Percentiles rank a stretch among this genome's conserved stretches.
Evolutionary conservation across 345 rosid species (phyloP).

Genomic region (Brassica incana): DNA sequence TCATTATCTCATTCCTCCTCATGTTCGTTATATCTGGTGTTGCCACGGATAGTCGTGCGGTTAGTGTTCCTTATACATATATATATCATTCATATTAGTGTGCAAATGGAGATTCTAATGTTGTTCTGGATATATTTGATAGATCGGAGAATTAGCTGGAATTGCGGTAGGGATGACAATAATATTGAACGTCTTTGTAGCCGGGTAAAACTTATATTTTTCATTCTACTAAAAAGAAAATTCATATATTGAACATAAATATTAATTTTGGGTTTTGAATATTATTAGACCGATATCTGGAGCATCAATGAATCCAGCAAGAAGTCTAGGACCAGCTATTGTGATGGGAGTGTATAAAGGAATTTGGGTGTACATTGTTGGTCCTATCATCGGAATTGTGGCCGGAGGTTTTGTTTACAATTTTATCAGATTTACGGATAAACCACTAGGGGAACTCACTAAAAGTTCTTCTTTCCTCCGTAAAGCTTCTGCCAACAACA

Average conservation of each 20-base stretch:
- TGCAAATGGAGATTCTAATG: not conserved
- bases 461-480: constrained; percentile 39
- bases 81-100: not conserved
- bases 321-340: constrained; percentile 76
- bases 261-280: not conserved
- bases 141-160: constrained; percentile 54
- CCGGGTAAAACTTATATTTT: constrained; percentile 39
- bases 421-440: constrained; percentile 50
- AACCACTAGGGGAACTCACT: constrained; percentile 52
- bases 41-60: constrained; percentile 37
- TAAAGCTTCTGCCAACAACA: not conserved
- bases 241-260: too few relatives aligned
- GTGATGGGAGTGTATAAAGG: constrained; percentile 50
- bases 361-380: constrained; percentile 63
- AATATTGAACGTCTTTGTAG: constrained; percentile 54
- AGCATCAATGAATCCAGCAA: constrained; percentile 88
- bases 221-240: not conserved
- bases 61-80: not conserved
- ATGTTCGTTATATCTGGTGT: constrained; percentile 69
- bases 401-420: constrained; percentile 61
- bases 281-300: constrained; percentile 63
- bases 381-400: constrained; percentile 55
- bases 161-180: constrained; percentile 62
- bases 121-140: not conserved
- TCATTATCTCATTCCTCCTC: constrained; percentile 62